These are phyloP conservation scores for Fusarium kyushuense DNA, from an alignment of 2,329 filamentous ascomycete species.

Conservation along the genomic window DNA sequence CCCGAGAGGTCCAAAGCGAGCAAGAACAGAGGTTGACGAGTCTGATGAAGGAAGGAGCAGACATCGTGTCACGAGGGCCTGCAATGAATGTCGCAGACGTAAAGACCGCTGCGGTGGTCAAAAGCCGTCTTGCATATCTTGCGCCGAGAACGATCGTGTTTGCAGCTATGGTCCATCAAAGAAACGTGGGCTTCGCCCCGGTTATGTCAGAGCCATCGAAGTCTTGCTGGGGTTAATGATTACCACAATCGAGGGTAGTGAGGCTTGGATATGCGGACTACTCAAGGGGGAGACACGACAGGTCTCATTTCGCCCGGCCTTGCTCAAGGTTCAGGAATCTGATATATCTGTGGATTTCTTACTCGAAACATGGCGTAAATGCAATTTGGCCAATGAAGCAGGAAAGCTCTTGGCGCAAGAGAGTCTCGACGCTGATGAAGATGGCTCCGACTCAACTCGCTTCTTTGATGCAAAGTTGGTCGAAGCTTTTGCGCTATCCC, in stretches of 20 bases:
- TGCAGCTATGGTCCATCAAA: constrained; percentile 23
- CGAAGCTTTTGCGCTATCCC: neutral
- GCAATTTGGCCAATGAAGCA: neutral
- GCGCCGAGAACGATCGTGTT: neutral
- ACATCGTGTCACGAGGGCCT: constrained; percentile 15
- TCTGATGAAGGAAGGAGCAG: constrained; percentile 4
- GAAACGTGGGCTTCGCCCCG: constrained; percentile 2
- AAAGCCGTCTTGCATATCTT: neutral
- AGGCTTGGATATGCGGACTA: neutral
- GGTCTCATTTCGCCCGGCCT: rapidly evolving
- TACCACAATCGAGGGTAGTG: neutral
- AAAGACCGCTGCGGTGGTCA: constrained; percentile 17
- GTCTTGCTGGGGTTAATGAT: neutral
- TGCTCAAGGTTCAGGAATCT: rapidly evolving
- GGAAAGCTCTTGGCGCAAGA: neutral
- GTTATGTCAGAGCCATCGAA: constrained; percentile 20
- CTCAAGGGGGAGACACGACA: neutral
- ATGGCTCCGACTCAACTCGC: neutral
- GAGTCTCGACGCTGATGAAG: neutral
- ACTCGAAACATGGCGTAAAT: constrained; percentile 20
- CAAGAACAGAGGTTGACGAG: constrained; percentile 1
- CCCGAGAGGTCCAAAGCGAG: neutral
- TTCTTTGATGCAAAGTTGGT: constrained; percentile 7
- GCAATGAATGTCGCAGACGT: constrained; percentile 10
- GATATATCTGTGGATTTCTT: neutral